Conservation (phyloP, 768 basidiomycete genomes). For the Pisolithus tinctorius region DNA sequence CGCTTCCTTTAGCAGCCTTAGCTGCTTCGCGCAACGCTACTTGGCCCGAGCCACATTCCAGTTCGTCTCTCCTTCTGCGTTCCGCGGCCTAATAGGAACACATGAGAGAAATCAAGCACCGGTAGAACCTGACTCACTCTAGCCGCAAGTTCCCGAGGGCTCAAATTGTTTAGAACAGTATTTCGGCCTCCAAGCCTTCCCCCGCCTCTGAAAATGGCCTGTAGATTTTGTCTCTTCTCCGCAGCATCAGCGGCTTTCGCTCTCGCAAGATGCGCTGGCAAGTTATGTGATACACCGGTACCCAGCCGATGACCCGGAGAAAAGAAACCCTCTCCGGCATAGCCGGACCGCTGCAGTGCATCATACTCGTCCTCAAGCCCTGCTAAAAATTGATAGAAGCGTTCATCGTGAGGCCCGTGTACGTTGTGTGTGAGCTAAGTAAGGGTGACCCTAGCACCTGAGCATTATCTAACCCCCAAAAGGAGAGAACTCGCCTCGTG, state of each 20-base stretch:
- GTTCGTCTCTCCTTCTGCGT: slow-evolving; percentile 65
- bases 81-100: slow-evolving; percentile 69
- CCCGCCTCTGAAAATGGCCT: slow-evolving; percentile 41
- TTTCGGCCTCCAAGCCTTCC: slow-evolving; percentile 57
- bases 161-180: slow-evolving; percentile 34
- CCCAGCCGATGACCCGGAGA: slow-evolving; percentile 68
- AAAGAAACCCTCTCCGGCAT: slow-evolving; percentile 88
- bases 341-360: slow-evolving; percentile 70
- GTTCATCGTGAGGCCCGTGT: slow-evolving; percentile 85
- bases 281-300: slow-evolving; percentile 55
- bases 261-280: slow-evolving; percentile 59
- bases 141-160: slow-evolving; percentile 68
- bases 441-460: neutral
- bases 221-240: slow-evolving; percentile 55
- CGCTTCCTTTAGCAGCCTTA: slow-evolving; percentile 64
- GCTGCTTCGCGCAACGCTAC: slow-evolving; percentile 53
- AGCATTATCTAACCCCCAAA: neutral
- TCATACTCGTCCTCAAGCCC: slow-evolving; percentile 83
- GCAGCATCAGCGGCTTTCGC: slow-evolving; percentile 72
- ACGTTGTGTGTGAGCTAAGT: slow-evolving; percentile 79
- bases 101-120: neutral
- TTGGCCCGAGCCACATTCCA: slow-evolving; percentile 61
- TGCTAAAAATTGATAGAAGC: slow-evolving; percentile 67
- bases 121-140: slow-evolving; percentile 39
- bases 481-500: slow-evolving; percentile 58